Conservation (phyloP, 2,329 filamentous ascomycete species). For the Botryotinia convoluta region DNA sequence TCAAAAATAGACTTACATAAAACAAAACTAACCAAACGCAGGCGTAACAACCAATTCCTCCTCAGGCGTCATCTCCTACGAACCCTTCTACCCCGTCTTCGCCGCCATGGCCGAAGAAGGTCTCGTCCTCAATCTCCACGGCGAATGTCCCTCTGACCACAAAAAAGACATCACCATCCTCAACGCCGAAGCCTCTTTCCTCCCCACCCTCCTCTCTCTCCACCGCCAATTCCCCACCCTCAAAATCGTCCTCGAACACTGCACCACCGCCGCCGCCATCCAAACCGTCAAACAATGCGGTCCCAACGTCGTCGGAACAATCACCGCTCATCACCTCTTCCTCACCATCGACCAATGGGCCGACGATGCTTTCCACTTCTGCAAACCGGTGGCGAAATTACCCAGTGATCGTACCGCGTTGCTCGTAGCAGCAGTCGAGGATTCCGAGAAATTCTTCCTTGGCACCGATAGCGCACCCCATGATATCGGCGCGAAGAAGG, state of each 20-base stretch:
- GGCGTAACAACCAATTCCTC: slow-evolving; percentile 65
- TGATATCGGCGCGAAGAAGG: slow-evolving; percentile 56
- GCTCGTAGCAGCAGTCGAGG: slow-evolving; percentile 53
- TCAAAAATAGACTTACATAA: slow-evolving; percentile 48
- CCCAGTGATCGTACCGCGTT: slow-evolving; percentile 50
- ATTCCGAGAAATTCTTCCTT: slow-evolving; percentile 66
- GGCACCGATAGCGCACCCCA: slow-evolving; percentile 64
- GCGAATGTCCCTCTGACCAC: slow-evolving; percentile 59
- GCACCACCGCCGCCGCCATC: slow-evolving; percentile 78
- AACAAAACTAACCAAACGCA: slow-evolving; percentile 40
- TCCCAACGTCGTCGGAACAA: slow-evolving; percentile 57
- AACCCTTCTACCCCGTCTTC: slow-evolving; percentile 73
- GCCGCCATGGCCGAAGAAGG: slow-evolving; percentile 79
- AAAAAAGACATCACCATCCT: slow-evolving; percentile 30
- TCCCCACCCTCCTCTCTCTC: slow-evolving; percentile 72
- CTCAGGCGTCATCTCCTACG: slow-evolving; percentile 67
- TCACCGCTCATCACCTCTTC: slow-evolving; percentile 22
- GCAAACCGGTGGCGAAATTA: slow-evolving; percentile 47
- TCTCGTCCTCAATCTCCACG: slow-evolving; percentile 85
- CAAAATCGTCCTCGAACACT: slow-evolving; percentile 74
- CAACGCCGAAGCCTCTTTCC: slow-evolving; percentile 64
- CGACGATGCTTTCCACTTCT: slow-evolving; percentile 38
- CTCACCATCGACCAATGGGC: slow-evolving; percentile 19
- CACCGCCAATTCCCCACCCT: slow-evolving; percentile 72
- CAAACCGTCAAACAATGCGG: slow-evolving; percentile 74